Percentiles rank a stretch among this genome's conserved stretches.
Evolutionary conservation across 2,329 filamentous ascomycete species (phyloP).

Genomic region (Penicillium sp.): DNA sequence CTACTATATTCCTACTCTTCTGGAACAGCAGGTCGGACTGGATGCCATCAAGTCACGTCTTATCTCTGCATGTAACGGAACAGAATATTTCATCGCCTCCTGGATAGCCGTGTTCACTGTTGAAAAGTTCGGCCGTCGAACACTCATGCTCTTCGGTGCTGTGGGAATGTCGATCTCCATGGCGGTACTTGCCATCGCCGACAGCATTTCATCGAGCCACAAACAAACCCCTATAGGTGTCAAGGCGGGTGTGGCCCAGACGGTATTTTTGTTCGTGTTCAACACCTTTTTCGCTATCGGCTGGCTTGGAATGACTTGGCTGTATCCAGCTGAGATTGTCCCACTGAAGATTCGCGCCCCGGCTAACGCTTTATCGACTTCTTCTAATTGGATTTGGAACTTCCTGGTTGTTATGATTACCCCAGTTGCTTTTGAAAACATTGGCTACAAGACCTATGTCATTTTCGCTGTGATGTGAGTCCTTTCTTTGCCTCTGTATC

Average conservation of each 20-base stretch:
- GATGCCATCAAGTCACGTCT: too few relatives aligned
- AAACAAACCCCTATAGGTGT: constrained; percentile 6
- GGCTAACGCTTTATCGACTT: constrained; percentile 63
- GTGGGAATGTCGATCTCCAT: constrained; percentile 62
- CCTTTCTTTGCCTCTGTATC: neutral
- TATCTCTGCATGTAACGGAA: too few relatives aligned
- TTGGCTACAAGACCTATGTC: constrained; percentile 56
- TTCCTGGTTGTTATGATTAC: constrained; percentile 64
- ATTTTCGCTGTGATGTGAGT: constrained; percentile 55
- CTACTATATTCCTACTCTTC: too few relatives aligned
- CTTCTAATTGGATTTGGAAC: constrained; percentile 61
- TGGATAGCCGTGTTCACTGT: constrained; percentile 41
- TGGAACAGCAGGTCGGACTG: too few relatives aligned
- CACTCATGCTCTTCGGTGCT: constrained; percentile 68
- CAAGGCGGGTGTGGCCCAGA: constrained; percentile 27
- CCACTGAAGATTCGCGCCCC: constrained; percentile 59
- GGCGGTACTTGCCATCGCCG: constrained; percentile 42
- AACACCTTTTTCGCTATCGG: constrained; percentile 67
- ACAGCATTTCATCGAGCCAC: constrained; percentile 20
- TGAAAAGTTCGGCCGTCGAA: constrained; percentile 25
- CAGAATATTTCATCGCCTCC: too few relatives aligned
- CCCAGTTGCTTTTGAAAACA: constrained; percentile 58
- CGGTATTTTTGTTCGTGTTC: constrained; percentile 58
- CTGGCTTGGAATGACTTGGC: constrained; percentile 63
- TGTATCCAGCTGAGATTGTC: constrained; percentile 50